Conservation (phyloP, 768 basidiomycete genomes). For the Pulveroboletus frians region DNA sequence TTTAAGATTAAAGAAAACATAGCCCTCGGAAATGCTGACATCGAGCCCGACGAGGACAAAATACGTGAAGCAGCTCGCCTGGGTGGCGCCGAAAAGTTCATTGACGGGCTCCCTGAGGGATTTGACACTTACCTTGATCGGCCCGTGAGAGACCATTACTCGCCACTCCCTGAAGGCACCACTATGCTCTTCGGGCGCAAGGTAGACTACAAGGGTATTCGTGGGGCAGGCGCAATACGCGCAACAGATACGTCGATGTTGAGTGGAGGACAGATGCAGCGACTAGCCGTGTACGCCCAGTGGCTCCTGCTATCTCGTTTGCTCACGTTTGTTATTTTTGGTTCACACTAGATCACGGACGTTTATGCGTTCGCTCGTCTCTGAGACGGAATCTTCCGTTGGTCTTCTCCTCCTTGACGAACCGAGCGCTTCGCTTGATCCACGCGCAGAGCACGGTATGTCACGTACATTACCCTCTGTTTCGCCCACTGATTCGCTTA, state of each 20-base stretch:
- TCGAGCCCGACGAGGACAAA: conserved; percentile 47
- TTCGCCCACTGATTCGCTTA: background rate
- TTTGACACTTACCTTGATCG: conserved; percentile 70
- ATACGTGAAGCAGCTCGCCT: conserved; percentile 61
- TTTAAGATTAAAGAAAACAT: conserved; percentile 73
- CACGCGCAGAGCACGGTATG: conserved; percentile 66
- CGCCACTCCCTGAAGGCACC: conserved; percentile 59
- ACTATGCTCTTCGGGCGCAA: conserved; percentile 53
- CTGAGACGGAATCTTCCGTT: conserved; percentile 39
- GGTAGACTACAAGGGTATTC: conserved; percentile 47
- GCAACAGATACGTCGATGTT: conserved; percentile 32
- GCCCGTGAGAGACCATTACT: conserved; percentile 67
- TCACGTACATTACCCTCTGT: background rate
- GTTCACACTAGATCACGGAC: conserved; percentile 46
- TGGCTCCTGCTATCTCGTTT: background rate
- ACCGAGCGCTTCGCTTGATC: conserved; percentile 69
- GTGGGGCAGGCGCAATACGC: conserved; percentile 43
- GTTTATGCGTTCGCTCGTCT: conserved; percentile 63
- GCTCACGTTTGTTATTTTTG: background rate
- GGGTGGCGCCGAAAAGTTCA: conserved; percentile 64
- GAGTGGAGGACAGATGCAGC: conserved; percentile 73
- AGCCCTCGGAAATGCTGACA: conserved; percentile 60
- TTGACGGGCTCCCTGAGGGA: conserved; percentile 57
- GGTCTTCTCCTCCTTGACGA: conserved; percentile 68
- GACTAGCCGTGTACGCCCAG: conserved; percentile 59